Percentiles rank a stretch among this genome's conserved stretches.
Conservation (phyloP, 192 early-diverging fungal genomes). For the Coemansia sp. region DNA sequence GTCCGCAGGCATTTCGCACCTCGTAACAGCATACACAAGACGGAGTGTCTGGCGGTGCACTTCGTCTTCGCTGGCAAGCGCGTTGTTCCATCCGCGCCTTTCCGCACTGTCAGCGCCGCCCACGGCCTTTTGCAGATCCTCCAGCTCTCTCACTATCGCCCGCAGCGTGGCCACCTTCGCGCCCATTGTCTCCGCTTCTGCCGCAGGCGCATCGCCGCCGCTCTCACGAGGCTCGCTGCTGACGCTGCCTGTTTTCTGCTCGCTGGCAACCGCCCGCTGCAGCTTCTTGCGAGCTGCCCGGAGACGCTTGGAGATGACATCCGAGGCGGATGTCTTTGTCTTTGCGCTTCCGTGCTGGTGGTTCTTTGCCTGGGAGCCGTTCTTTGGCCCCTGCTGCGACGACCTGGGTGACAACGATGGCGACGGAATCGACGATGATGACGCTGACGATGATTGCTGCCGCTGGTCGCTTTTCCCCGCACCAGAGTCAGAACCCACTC, state of each 20-base stretch:
- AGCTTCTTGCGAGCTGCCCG: constrained; percentile 27
- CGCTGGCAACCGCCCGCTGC: constrained; percentile 22
- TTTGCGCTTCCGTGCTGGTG: not conserved
- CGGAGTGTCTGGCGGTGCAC: constrained; percentile 34
- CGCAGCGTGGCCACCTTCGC: constrained; percentile 15
- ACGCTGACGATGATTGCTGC: not conserved
- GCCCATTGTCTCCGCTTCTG: not conserved
- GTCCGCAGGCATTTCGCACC: not conserved
- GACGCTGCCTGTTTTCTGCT: constrained; percentile 9
- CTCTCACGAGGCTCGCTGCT: not conserved
- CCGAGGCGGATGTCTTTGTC: constrained; percentile 1
- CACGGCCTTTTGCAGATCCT: constrained; percentile 10
- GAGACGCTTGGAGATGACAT: constrained; percentile 19
- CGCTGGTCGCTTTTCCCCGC: not conserved
- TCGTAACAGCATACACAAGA: constrained; percentile 26
- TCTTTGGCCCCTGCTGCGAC: not conserved
- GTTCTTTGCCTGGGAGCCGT: not conserved
- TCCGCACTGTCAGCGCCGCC: constrained; percentile 5
- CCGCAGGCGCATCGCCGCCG: not conserved
- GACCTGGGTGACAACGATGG: constrained; percentile 7
- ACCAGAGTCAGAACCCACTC: not conserved
- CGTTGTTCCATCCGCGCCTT: not conserved
- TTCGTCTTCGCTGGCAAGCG: constrained; percentile 4
- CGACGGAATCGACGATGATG: not conserved
- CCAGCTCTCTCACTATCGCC: constrained; percentile 29